Base-by-base conservation (phyloP, 352 stramenopile genomes). In the Thalassiosira exigua region DNA sequence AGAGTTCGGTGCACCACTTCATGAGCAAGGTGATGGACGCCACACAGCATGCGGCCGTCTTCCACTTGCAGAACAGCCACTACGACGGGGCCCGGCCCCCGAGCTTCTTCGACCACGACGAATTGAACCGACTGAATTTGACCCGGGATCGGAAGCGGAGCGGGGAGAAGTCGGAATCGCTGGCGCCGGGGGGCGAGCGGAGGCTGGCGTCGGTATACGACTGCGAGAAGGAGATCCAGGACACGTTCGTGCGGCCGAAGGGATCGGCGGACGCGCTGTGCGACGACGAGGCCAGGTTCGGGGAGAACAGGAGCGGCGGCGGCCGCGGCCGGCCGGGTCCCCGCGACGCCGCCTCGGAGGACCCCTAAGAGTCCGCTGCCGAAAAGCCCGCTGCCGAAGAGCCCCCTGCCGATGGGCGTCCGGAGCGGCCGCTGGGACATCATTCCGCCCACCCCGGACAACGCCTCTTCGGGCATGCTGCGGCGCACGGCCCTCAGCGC, bases 71-170 rank as follows among this genome's bases (percentile, higher is more conserved):
- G 56, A 69, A 56, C 46, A 21, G n/a, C 5, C 69, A 85, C 33
- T 88, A 81, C 26, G 60, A 80, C 9, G 1, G 58, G 7, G 82
- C 86, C 44, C 78, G 68, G 29, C 82, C 86, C n/a, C 82, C 76
- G 1, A 75, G 21, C 51, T 90, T 80, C 62, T 82, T 73, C 57
- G 74, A 90, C 64, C 70, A 79, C 74, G 64, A 80, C 17, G 69
- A 85, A n/a, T 54, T 89, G 26, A 75, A 89, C 71, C 1, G 32
- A 9, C 24, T 69, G 2, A 71, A 61, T 67, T 54, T 89, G 19
- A 85, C 75, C 0, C 39, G 82, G 69, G 75, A 87, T 66, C 69
- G 77, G 11, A 73, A 89, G 64, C 46, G 73, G 19, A 4, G 7
- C 14, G 44, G 4, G 3, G 17, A 29, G 30, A 48, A n/a, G n/a